A percentile compares a stretch with the other conserved stretches of the same genome.
phyloP scores from a whole-genome alignment of 495 filamentous ascomycete species.

The Aeminium ludgeri region DNA sequence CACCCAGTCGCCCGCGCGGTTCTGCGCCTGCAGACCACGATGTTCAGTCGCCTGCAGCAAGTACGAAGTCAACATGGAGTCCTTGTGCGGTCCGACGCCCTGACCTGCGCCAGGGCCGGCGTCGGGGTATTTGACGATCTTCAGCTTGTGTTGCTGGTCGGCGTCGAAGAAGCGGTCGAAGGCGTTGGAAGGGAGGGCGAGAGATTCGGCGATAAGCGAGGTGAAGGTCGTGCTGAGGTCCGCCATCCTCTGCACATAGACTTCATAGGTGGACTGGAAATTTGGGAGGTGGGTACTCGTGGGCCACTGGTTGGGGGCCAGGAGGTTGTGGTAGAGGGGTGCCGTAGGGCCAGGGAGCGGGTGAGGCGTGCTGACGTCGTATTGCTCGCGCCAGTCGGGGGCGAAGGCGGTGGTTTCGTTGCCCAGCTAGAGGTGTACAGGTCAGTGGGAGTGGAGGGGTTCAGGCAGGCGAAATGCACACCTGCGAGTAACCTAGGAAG shows the following conservation, averaged over 20 bases:
- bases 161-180: conserved; percentile 72
- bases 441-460: background rate
- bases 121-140: conserved; percentile 80
- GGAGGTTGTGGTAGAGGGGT: conserved; percentile 63
- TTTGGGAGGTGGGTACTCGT: conserved; percentile 44
- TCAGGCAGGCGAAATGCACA: conserved; percentile 4
- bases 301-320: conserved; percentile 87
- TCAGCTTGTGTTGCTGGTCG: conserved; percentile 75
- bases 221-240: conserved; percentile 57
- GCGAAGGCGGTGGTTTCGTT: conserved; percentile 27
- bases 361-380: conserved; percentile 72
- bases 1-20: conserved; percentile 67
- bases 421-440: conserved; percentile 17
- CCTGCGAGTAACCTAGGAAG: conserved; percentile 27
- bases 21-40: conserved; percentile 74
- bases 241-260: conserved; percentile 63
- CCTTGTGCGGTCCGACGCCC: conserved; percentile 88
- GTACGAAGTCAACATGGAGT: conserved; percentile 74
- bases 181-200: conserved; percentile 52
- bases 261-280: conserved; percentile 52
- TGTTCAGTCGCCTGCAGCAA: conserved; percentile 75
- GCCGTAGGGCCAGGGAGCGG: conserved; percentile 42
- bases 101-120: conserved; percentile 25
- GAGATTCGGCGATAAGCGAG: conserved; percentile 71
- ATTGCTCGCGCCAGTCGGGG: conserved; percentile 65